Base-by-base conservation (phyloP, 208 protist species). In the Acanthamoeba quina region DNA sequence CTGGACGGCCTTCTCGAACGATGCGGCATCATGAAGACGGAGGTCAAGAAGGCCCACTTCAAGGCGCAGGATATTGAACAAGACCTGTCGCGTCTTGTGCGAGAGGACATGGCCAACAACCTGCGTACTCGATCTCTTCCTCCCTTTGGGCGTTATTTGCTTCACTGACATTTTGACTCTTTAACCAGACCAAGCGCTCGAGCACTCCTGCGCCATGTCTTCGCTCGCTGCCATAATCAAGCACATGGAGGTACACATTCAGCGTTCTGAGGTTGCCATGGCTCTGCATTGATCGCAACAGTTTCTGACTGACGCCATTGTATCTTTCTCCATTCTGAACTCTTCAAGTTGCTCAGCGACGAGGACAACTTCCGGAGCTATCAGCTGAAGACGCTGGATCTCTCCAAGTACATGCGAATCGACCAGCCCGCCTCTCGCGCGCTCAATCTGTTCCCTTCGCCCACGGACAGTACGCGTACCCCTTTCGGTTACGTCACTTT, bases 351-450 rank as follows among this genome's bases (percentile, higher is more conserved):
- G 62, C 29, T 83, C 5, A 47, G 34, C 90, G 56, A 93, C 41
- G 62, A 76, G n/a, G 90, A 93, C 49, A 93, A 83, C 49, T 82
- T 83, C 44, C n/a, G 72, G 19, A 41, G 56, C 21, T 93, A 70
- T 47, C 90, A 83, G 44, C 52, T 93, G 66, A 82, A 93, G 70
- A 41, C 62, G 31, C 21, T 80, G 21, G 90, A 93, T 44, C 49
- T 93, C 34, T 93, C 90, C 26, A 31, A 49, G n/a, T 93, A 82
- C 72, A 93, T 93, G 90, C 62, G 90, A 26, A 62, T 93, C 19
- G 90, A 93, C 37, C 90, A 93, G 56, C 54, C 90, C 17, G 90
- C 90, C 17, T 76, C 70, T 10, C 90, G 90, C 70, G 64, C 90
- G 0, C 90, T 93, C 49, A 93, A 93, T 52, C 90, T 93, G 37